Conservation (phyloP, 2,329 filamentous ascomycete species). For the Acrocalymma vagum region DNA sequence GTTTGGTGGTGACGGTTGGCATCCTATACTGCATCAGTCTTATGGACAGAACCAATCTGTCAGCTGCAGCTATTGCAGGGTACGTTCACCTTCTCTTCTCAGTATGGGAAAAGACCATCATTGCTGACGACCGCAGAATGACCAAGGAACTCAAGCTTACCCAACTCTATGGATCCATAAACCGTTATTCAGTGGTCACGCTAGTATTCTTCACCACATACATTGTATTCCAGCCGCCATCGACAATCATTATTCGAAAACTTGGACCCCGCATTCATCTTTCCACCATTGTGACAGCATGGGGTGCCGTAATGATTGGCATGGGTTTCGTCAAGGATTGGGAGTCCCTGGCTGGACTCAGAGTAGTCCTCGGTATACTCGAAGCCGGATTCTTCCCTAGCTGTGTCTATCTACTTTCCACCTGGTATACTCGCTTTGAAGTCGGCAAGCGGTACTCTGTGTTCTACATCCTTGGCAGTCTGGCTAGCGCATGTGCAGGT, state of each 20-base stretch:
- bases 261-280: constrained; percentile 50
- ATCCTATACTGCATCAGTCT: constrained; percentile 77
- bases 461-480: constrained; percentile 74
- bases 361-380: constrained; percentile 50
- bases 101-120: not conserved
- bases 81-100: constrained; percentile 32
- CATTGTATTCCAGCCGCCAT: constrained; percentile 52
- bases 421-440: constrained; percentile 65
- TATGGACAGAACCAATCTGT: constrained; percentile 82
- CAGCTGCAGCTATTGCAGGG: constrained; percentile 76
- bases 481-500: constrained; percentile 72
- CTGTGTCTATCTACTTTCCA: constrained; percentile 55
- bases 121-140: constrained; percentile 48
- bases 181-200: constrained; percentile 66
- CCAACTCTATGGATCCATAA: constrained; percentile 35
- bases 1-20: constrained; percentile 57
- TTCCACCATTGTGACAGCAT: constrained; percentile 43
- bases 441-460: constrained; percentile 73
- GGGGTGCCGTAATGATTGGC: constrained; percentile 56
- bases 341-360: constrained; percentile 44
- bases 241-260: constrained; percentile 51
- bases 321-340: constrained; percentile 51
- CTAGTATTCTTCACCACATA: constrained; percentile 56
- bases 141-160: constrained; percentile 43
- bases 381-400: constrained; percentile 52